These are phyloP conservation scores for Anisodus tanguticus DNA, from an alignment of 257 asterid species.

Conservation along the genomic window DNA sequence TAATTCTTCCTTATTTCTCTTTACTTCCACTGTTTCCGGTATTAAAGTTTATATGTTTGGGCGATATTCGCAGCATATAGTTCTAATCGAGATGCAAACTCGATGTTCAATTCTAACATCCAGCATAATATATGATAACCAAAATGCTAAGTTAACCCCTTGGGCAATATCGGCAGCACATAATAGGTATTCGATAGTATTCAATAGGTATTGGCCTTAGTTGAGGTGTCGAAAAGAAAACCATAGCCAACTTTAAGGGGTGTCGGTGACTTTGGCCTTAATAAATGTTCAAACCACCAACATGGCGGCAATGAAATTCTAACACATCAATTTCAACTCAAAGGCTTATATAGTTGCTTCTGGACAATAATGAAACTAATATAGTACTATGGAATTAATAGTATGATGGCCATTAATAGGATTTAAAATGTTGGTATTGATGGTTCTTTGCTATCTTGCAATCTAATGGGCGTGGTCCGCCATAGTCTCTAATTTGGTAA, in stretches of 20 bases:
- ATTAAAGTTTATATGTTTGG: not conserved
- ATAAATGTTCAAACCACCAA: not conserved
- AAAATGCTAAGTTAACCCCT: not conserved
- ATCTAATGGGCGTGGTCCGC: conserved; percentile 17
- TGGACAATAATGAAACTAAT: not conserved
- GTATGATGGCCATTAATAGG: not conserved
- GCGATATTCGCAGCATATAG: not conserved
- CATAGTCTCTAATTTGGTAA: conserved; percentile 9
- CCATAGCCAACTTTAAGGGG: not conserved
- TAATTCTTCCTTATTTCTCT: not conserved
- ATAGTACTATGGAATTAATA: not conserved
- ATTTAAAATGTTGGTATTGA: not conserved
- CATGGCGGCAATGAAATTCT: not conserved
- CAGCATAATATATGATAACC: not conserved
- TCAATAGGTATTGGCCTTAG: not conserved
- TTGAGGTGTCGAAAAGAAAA: not conserved
- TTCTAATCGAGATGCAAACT: not conserved
- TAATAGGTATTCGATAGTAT: not conserved
- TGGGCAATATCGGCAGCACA: not conserved
- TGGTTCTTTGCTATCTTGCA: not conserved
- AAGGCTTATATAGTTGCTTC: not conserved
- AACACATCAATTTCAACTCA: not conserved
- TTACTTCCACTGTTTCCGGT: not conserved
- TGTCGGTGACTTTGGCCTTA: not conserved
- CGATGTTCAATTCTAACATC: not conserved